phyloP scores from a whole-genome alignment of 2,329 filamentous ascomycete genomes.

The Penicillium sp. region DNA sequence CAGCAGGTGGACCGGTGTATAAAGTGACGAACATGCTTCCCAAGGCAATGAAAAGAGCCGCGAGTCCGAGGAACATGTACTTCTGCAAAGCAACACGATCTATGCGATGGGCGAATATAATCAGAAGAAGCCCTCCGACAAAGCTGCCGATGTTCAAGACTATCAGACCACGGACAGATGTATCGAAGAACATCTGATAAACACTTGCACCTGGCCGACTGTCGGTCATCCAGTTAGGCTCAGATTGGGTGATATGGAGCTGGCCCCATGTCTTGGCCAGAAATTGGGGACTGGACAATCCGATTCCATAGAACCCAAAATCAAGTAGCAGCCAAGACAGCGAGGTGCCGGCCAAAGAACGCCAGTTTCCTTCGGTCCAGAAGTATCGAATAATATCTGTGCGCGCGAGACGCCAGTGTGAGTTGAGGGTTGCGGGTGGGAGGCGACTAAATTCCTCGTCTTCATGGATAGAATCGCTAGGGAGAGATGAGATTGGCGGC shows the following conservation, averaged over 20 bases:
- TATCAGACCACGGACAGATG: conserved; percentile 44
- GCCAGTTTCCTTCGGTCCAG: conserved; percentile 49
- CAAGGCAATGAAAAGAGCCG: conserved; percentile 48
- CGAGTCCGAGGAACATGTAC: conserved; percentile 49
- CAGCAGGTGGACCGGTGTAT: conserved; percentile 39
- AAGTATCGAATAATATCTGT: conserved; percentile 48
- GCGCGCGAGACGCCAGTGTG: conserved; percentile 44
- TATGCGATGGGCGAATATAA: conserved; percentile 43
- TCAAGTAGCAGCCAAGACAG: conserved; percentile 61
- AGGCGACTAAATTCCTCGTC: conserved; percentile 27
- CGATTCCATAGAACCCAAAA: conserved; percentile 62
- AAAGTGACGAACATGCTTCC: conserved; percentile 48
- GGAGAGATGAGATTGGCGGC: conserved; percentile 31
- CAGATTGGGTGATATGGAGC: conserved; percentile 31
- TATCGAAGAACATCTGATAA: conserved; percentile 45
- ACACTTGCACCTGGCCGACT: conserved; percentile 46
- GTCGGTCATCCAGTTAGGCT: conserved; percentile 43
- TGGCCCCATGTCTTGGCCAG: conserved; percentile 47
- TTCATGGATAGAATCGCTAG: conserved; percentile 29
- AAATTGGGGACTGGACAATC: conserved; percentile 50
- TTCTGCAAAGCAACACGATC: conserved; percentile 51
- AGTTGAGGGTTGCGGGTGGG: conserved; percentile 45
- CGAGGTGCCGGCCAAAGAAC: conserved; percentile 50
- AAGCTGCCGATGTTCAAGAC: conserved; percentile 49
- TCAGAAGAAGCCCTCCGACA: conserved; percentile 46